Conservation (phyloP, 169 alveolate species). For the Ichthyophthirius multifiliis region DNA sequence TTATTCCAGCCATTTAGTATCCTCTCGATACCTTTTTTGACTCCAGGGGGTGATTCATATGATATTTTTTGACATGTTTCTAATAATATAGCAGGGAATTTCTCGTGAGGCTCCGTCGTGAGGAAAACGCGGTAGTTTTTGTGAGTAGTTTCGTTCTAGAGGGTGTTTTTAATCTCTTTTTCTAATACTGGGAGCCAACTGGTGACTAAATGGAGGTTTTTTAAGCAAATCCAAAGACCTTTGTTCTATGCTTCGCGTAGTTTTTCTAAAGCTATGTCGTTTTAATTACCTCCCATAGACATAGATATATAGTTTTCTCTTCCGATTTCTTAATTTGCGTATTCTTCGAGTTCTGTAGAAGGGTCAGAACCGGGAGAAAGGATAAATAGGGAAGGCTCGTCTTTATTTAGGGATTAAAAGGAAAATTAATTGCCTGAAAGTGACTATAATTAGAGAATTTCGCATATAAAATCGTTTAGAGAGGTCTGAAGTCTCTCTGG, state of each 20-base stretch:
- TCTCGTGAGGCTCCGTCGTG: constrained; percentile 91
- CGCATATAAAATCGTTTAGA: constrained; percentile 78
- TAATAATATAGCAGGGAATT: constrained; percentile 89
- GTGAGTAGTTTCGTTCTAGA: too few relatives aligned
- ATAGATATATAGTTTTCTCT: constrained; percentile 80
- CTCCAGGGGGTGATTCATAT: constrained; percentile 94
- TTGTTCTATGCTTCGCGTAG: constrained; percentile 63
- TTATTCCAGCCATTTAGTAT: constrained; percentile 77
- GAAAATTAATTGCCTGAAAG: constrained; percentile 83
- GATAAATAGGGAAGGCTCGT: constrained; percentile 80
- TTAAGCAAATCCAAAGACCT: constrained; percentile 93
- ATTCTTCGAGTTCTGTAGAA: constrained; percentile 87
- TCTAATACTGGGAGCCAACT: constrained; percentile 90
- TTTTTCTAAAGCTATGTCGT: constrained; percentile 80
- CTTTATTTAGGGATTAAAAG: constrained; percentile 60
- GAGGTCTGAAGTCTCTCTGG: constrained; percentile 92
- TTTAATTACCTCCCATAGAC: constrained; percentile 94
- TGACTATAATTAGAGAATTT: constrained; percentile 67
- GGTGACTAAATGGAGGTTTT: constrained; percentile 90
- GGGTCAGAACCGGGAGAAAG: constrained; percentile 93
- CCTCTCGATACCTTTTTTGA: constrained; percentile 87
- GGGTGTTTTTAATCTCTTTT: constrained; percentile 79
- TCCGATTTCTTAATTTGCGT: constrained; percentile 80
- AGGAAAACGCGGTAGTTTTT: constrained; percentile 89
- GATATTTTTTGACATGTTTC: constrained; percentile 87